Conservation (phyloP, 2,329 filamentous ascomycete species). For the Chlorencoelia australis region DNA sequence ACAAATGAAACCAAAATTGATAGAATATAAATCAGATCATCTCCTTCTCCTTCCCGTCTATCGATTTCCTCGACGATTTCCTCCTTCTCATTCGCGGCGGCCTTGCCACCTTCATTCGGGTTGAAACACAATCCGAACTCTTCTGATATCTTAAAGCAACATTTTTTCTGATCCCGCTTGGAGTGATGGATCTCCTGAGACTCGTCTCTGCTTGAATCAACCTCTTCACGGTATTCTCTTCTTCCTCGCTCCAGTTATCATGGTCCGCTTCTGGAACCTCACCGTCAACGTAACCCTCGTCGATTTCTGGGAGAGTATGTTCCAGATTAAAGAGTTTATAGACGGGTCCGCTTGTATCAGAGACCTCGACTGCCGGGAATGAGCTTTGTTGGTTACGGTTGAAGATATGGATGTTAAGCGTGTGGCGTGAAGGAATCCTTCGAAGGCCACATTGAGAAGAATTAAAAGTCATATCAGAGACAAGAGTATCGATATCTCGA, state of each 20-base stretch:
- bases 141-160: background rate
- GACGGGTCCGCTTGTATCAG: no score
- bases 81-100: conserved; percentile 2
- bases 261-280: background rate
- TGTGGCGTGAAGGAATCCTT: background rate
- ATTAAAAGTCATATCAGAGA: conserved; percentile 11
- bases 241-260: background rate
- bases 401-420: no score
- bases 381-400: no score
- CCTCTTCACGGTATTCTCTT: no score
- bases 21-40: no score
- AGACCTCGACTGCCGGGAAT: no score
- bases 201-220: background rate
- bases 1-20: no score
- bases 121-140: background rate
- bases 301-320: no score
- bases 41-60: no score
- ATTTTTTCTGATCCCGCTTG: conserved; percentile 3
- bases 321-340: no score
- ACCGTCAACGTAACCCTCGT: conserved; percentile 1
- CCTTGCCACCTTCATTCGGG: background rate
- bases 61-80: no score
- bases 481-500: conserved; percentile 8
- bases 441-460: conserved; percentile 8
- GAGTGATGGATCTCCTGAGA: conserved; percentile 2